phyloP scores from a whole-genome alignment of 192 early-diverging fungal genomes.

The Coemansia sp. region DNA sequence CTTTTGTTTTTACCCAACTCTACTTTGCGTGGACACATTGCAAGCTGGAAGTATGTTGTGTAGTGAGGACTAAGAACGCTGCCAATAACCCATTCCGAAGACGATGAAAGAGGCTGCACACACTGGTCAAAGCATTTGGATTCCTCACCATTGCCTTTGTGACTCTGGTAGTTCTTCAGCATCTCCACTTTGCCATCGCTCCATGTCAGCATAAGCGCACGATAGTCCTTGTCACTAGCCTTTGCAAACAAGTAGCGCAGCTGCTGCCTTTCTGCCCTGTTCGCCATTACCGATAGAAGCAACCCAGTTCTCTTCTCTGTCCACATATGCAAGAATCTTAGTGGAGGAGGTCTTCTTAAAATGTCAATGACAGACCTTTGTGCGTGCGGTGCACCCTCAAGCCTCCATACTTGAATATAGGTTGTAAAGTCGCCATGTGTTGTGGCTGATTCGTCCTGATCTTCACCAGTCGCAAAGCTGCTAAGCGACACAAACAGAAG shows the following conservation, averaged over 20 bases:
- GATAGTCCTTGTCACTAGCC: slow-evolving; percentile 52
- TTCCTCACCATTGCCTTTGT: slow-evolving; percentile 1
- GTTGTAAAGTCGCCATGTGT: slow-evolving; percentile 23
- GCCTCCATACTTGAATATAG: slow-evolving; percentile 44
- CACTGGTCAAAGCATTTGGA: slow-evolving; percentile 43
- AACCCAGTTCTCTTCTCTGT: slow-evolving; percentile 38
- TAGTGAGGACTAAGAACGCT: slow-evolving; percentile 52
- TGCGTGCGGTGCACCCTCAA: slow-evolving; percentile 48
- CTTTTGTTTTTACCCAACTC: slow-evolving; percentile 34
- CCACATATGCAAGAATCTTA: slow-evolving; percentile 45
- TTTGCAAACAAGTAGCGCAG: slow-evolving; percentile 53
- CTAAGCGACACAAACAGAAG: slow-evolving; percentile 49
- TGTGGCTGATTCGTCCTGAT: neutral
- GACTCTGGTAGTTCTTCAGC: slow-evolving; percentile 48
- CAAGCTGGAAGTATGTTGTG: slow-evolving; percentile 50
- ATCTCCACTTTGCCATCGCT: slow-evolving; percentile 51
- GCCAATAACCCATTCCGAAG: slow-evolving; percentile 39
- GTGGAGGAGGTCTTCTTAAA: slow-evolving; percentile 38
- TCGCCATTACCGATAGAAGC: slow-evolving; percentile 46
- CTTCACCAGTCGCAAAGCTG: neutral
- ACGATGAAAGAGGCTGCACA: slow-evolving; percentile 18
- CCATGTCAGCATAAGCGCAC: slow-evolving; percentile 55
- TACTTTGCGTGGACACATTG: slow-evolving; percentile 25
- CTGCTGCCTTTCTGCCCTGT: slow-evolving; percentile 56
- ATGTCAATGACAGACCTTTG: slow-evolving; percentile 41